Base-by-base conservation (phyloP, 306 rosid genomes). In the Aeschynomene evenia region DNA sequence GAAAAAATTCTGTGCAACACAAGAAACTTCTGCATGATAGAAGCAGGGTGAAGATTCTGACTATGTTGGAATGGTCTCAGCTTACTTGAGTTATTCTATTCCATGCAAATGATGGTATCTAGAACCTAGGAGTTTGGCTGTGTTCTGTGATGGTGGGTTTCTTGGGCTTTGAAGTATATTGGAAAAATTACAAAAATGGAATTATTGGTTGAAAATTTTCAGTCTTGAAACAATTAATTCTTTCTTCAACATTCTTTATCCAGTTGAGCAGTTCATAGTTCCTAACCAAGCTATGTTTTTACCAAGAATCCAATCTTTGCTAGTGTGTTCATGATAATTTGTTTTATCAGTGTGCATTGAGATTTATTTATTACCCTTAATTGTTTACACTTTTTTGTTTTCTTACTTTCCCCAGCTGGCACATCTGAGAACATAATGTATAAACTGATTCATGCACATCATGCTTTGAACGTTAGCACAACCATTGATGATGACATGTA, bases 381-480 rank as follows among this genome's bases (percentile, higher is more conserved):
- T 14, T 43, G 69, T 22, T 74, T 24, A 46, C 15, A 13, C n/a
- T 23, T 0, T 57, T 64, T 64, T 83, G 50, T 60, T 58, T 46
- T 77, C 1, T 70, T 21, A 19, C 66, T 13, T 50, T 20, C 20
- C 28, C 49, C 92, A 94, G 99, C 97, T 39, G 95, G 89, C 23
- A 91, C 96, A 14, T 24, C 18, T 73, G 80, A 82, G 34, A 81
- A 74, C 66, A 66, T 72, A 8, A 80, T 79, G 87, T 85, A 84
- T 73, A 88, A 79, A 21, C 77, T 94, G 70, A 62, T 94, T 78
- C 86, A 85, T 81, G 99, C 99, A 7, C 71, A 63, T 2, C 86
- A 94, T 77, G 96, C 96, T 39, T 81, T 91, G 86, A 94, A 80
- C 58, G 63, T 87, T 53, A 81, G 33, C 75, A 79, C 81, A 20